Conservation (phyloP, 176 grass and related monocot species). For the Echinochloa phyllopogon region DNA sequence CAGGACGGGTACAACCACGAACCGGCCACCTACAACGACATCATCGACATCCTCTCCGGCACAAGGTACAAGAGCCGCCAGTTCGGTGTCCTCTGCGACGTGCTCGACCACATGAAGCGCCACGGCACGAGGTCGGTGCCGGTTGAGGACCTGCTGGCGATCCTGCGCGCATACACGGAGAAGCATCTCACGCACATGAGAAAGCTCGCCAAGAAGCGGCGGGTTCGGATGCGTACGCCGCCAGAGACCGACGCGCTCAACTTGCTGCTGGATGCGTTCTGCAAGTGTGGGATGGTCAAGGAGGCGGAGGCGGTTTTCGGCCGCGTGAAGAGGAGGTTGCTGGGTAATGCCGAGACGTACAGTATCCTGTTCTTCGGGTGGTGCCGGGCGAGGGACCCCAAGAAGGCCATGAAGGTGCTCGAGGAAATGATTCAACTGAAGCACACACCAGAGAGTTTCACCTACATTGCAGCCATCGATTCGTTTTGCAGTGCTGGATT, state of each 20-base stretch:
- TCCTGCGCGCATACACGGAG: constrained; percentile 69
- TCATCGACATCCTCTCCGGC: constrained; percentile 90
- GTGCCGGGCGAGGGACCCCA: constrained; percentile 77
- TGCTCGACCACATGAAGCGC: constrained; percentile 94
- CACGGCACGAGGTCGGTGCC: constrained; percentile 54
- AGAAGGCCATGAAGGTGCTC: constrained; percentile 85
- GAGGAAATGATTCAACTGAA: constrained; percentile 84
- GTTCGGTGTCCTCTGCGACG: constrained; percentile 80
- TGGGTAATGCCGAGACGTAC: constrained; percentile 68
- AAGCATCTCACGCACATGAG: constrained; percentile 72
- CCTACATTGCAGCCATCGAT: constrained; percentile 85
- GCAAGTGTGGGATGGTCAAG: constrained; percentile 83
- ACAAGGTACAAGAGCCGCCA: constrained; percentile 84
- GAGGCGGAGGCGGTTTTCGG: constrained; percentile 73
- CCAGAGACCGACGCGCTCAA: constrained; percentile 81
- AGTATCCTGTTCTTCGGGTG: constrained; percentile 86
- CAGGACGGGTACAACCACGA: constrained; percentile 74
- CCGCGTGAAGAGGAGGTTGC: constrained; percentile 63
- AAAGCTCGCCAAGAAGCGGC: constrained; percentile 83
- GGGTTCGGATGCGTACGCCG: constrained; percentile 63
- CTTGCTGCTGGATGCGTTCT: constrained; percentile 77
- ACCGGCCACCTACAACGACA: constrained; percentile 63
- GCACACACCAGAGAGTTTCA: constrained; percentile 81
- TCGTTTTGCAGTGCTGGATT: constrained; percentile 82
- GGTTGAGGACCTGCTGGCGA: constrained; percentile 57